phyloP scores from a whole-genome alignment of 2,329 filamentous ascomycete genomes.

The Aplosporella prunicola region DNA sequence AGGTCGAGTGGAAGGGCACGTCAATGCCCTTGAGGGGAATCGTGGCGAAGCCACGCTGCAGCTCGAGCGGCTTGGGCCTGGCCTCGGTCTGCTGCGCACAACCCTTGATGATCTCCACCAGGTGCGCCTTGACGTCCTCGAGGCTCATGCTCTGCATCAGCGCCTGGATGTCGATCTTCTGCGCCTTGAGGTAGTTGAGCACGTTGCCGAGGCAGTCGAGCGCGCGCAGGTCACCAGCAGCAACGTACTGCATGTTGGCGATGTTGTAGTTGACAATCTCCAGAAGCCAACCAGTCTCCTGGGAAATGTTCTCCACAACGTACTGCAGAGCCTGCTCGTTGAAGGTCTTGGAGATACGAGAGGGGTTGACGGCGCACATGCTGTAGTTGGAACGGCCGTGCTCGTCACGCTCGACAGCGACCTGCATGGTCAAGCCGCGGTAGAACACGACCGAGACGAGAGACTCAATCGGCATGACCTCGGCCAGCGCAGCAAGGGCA shows the following conservation, averaged over 20 bases:
- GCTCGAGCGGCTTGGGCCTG: constrained; percentile 79
- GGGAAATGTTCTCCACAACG: constrained; percentile 88
- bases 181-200: constrained; percentile 89
- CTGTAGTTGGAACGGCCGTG: constrained; percentile 93
- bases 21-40: constrained; percentile 96
- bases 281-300: constrained; percentile 88
- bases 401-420: constrained; percentile 93
- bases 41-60: constrained; percentile 92
- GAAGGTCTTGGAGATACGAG: constrained; percentile 96
- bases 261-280: constrained; percentile 97
- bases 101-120: constrained; percentile 82
- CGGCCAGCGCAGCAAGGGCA: constrained; percentile 85
- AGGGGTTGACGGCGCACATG: constrained; percentile 98
- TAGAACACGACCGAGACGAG: constrained; percentile 99
- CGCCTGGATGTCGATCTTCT: constrained; percentile 94
- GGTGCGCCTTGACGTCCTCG: constrained; percentile 82
- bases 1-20: constrained; percentile 98
- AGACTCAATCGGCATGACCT: constrained; percentile 99
- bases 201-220: constrained; percentile 63
- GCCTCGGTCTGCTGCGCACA: constrained; percentile 78
- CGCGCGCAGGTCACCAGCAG: constrained; percentile 56
- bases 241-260: constrained; percentile 61
- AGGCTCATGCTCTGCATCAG: constrained; percentile 78
- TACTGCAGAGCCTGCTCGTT: constrained; percentile 96
- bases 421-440: constrained; percentile 97